Conservation (phyloP, 2,329 filamentous ascomycete species). For the Myriosclerotinia curreyana region DNA sequence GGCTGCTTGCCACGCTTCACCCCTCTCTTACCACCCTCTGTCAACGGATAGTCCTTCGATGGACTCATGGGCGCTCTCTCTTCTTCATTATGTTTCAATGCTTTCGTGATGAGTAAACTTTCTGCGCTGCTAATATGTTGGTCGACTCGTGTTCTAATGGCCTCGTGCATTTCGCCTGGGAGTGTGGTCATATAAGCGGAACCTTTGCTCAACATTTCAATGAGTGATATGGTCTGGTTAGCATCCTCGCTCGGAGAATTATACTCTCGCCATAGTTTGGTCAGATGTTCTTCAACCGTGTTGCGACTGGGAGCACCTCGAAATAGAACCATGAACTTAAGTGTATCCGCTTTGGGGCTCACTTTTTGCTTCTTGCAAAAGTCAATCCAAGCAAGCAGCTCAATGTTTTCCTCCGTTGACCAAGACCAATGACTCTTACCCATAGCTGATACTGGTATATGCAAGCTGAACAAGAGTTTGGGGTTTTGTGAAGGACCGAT, state of each 20-base stretch:
- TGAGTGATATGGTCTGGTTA: neutral
- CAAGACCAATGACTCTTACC: neutral
- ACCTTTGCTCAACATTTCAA: conserved; percentile 1
- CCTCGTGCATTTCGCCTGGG: neutral
- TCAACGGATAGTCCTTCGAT: too few species aligned
- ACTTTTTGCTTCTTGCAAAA: conserved; percentile 7
- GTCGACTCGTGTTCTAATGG: neutral
- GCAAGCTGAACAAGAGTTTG: neutral
- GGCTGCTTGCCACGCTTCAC: neutral
- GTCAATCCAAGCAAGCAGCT: conserved; percentile 23
- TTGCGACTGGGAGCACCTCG: neutral
- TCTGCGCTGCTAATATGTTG: neutral
- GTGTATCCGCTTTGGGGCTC: neutral
- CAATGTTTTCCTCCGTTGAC: conserved; percentile 2
- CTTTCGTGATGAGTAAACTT: neutral
- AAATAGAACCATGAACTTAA: neutral
- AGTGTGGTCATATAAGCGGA: conserved; percentile 9
- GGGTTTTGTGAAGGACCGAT: neutral
- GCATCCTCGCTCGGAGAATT: neutral
- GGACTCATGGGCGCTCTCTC: too few species aligned
- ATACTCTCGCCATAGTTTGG: neutral
- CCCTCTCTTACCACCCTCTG: neutral
- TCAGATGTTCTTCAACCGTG: neutral
- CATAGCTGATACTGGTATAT: neutral
- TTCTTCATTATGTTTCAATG: too few species aligned